These are phyloP conservation scores for Carpinus viminea DNA, from an alignment of 306 rosid species.

Conservation along the genomic window DNA sequence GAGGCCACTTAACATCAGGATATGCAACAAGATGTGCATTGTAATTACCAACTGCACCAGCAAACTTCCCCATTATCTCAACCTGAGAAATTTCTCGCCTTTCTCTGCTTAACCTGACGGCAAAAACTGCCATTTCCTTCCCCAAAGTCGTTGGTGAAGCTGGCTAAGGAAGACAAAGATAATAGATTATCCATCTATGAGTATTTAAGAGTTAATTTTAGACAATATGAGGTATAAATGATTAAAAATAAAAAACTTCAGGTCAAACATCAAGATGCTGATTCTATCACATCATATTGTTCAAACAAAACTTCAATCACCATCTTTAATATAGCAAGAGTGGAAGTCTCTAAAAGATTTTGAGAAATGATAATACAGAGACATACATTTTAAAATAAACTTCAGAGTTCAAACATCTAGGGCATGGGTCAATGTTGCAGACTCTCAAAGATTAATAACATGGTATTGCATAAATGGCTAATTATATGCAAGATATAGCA, in stretches of 20 bases:
- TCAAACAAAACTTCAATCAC: not conserved
- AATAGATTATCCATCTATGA: slow-evolving; percentile 12
- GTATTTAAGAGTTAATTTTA: not conserved
- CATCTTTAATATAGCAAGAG: not conserved
- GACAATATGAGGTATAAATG: not conserved
- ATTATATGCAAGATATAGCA: slow-evolving; percentile 24
- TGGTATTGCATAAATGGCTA: slow-evolving; percentile 7
- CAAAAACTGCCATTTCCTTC: slow-evolving; percentile 93
- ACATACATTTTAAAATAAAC: not conserved
- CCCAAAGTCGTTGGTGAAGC: slow-evolving; percentile 96
- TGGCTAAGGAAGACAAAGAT: slow-evolving; percentile 47
- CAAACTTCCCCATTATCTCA: slow-evolving; percentile 84
- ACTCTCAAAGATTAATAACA: slow-evolving; percentile 6
- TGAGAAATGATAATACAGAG: not conserved
- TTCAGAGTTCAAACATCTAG: slow-evolving; percentile 7
- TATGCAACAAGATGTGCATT: slow-evolving; percentile 91
- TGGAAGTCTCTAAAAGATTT: not conserved
- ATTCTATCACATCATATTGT: not conserved
- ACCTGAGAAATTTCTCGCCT: slow-evolving; percentile 62
- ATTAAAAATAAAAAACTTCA: not conserved
- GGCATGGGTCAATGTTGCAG: slow-evolving; percentile 4
- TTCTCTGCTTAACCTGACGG: slow-evolving; percentile 74
- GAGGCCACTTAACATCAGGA: slow-evolving; percentile 72
- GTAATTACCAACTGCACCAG: slow-evolving; percentile 97
- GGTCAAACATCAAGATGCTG: not conserved